Base-by-base conservation (phyloP, 257 asterid genomes). In the Nemophila menziesii region DNA sequence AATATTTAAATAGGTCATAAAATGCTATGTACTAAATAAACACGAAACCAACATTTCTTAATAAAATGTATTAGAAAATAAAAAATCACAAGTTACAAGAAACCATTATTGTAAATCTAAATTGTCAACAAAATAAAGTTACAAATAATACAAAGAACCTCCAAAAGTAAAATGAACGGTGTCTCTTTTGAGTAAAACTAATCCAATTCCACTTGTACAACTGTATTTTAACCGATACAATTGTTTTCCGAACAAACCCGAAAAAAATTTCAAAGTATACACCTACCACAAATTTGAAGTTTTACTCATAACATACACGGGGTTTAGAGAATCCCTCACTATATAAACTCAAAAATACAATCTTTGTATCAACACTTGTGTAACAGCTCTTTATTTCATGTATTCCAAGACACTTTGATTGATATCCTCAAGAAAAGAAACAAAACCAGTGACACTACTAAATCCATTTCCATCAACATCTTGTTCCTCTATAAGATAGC, bases 401-500 rank as follows among this genome's bases (percentile, higher is more conserved):
- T 78, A 81, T 22, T 77, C 93, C 43, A 77, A 44, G 18, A 79
- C 95, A n/a, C 80, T 77, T 1, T 54, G 92, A 44, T 59, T 79
- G 60, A 90, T 61, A 62, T 79, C 96, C 41, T 90, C 96, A 1
- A 90, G 86, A 70, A 90, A 90, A 33, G 93, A 81, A 24, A 90
- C 84, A 5, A 85, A 85, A 18, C 96, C 99, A 81, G 73, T 73
- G 49, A 69, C 85, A 43, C 94, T 89, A 1, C 79, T 68, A 74
- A 77, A 81, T 57, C 94, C 89, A 52, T 69, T 74, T 46, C 98
- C 96, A 63, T 52, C 92, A 0, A 74, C 94, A 47, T 90, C 99
- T 46, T 85, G 96, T 55, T 90, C 99, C 72, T 90, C 99, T 41
- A 90, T 90, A 11, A 90, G 96, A 57, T 76, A 79, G 57, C 86